Conservation (phyloP, 2,329 filamentous ascomycete species). For the Chrysoporthe deuterocubensis region DNA sequence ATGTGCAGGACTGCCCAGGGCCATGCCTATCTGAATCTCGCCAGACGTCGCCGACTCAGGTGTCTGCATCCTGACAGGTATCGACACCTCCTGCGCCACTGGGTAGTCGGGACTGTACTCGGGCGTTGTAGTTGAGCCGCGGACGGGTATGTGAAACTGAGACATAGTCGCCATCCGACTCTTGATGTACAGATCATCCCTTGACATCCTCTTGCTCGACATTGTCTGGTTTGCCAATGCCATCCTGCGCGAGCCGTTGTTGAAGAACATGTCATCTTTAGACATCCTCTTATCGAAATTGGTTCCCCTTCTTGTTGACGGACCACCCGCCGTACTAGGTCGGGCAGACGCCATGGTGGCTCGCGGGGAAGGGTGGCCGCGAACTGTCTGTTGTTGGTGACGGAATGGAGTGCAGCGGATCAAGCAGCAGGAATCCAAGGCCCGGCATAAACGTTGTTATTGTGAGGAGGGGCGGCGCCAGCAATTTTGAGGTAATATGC, state of each 20-base stretch:
- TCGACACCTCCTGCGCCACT: constrained; percentile 38
- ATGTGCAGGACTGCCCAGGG: constrained; percentile 70
- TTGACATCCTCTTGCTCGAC: constrained; percentile 47
- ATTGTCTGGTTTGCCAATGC: constrained; percentile 6
- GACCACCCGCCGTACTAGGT: constrained; percentile 43
- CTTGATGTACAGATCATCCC: constrained; percentile 45
- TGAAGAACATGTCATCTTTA: constrained; percentile 47
- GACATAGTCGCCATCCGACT: constrained; percentile 38
- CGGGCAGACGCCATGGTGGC: constrained; percentile 40
- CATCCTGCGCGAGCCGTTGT: constrained; percentile 28
- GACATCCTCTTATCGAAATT: constrained; percentile 50
- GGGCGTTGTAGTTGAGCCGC: constrained; percentile 48
- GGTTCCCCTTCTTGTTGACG: constrained; percentile 16
- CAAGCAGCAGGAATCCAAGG: constrained; percentile 37
- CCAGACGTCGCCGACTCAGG: constrained; percentile 48
- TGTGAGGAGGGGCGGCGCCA: neutral
- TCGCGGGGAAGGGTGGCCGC: constrained; percentile 34
- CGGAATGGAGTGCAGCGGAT: constrained; percentile 35
- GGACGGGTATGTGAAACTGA: constrained; percentile 46
- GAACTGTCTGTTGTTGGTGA: constrained; percentile 15
- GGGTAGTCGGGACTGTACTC: constrained; percentile 45
- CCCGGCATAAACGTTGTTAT: constrained; percentile 31
- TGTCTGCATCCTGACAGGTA: constrained; percentile 46
- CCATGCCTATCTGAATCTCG: constrained; percentile 69
- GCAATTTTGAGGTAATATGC: constrained; percentile 36